phyloP scores from a whole-genome alignment of 345 rosid genomes.

The Eucalyptus fibrosa region DNA sequence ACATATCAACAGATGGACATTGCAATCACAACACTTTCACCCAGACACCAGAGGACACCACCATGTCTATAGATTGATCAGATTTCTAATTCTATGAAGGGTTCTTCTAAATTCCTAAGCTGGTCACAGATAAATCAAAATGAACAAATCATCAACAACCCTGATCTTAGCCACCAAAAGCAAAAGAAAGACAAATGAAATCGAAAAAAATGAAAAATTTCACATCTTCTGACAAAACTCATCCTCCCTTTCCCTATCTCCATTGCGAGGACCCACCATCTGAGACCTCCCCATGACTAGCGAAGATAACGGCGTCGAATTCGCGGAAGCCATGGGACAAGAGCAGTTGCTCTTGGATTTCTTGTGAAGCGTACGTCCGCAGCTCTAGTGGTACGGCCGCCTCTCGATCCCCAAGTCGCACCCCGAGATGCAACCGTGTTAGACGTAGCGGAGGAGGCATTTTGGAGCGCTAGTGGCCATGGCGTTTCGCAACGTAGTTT shows the following conservation, averaged over 20 bases:
- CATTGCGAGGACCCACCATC: not conserved
- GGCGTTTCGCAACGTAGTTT: too few species aligned
- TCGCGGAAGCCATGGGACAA: not conserved
- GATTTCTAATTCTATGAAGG: not conserved
- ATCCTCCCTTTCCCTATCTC: not conserved
- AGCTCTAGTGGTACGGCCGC: too few species aligned
- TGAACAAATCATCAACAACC: not conserved
- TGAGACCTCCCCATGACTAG: not conserved
- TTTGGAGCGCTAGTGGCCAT: too few species aligned
- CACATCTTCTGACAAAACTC: not conserved
- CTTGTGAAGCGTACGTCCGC: too few species aligned
- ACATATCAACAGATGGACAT: too few species aligned
- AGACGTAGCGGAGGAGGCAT: too few species aligned
- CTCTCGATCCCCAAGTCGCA: too few species aligned
- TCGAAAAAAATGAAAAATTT: not conserved
- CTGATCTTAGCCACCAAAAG: not conserved
- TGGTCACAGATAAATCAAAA: not conserved
- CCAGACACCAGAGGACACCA: not conserved
- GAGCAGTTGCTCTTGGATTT: too few species aligned
- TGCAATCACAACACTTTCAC: too few species aligned
- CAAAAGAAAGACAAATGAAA: too few species aligned
- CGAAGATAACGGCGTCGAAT: constrained; percentile 4
- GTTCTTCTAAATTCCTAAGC: not conserved
- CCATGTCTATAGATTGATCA: not conserved
- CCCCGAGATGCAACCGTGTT: too few species aligned